Evolutionary conservation across 176 grass and related monocot species (phyloP).

Genomic region (Saccharum spontaneum): DNA sequence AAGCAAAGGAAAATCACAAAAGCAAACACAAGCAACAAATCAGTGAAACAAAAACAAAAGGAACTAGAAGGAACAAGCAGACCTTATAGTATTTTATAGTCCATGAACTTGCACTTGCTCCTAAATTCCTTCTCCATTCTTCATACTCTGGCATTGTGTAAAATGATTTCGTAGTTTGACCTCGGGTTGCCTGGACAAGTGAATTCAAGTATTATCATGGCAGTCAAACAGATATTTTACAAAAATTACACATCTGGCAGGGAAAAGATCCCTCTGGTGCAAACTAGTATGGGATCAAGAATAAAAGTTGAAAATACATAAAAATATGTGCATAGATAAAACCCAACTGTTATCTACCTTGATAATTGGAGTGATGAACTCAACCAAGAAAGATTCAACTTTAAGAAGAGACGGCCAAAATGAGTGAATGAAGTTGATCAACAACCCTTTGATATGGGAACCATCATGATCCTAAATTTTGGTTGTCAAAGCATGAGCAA

Average conservation of each 20-base stretch:
- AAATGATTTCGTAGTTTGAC: conserved; percentile 44
- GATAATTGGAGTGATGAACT: conserved; percentile 90
- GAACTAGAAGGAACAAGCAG: neutral
- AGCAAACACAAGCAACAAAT: neutral
- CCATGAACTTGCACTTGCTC: conserved; percentile 62
- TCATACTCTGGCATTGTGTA: conserved; percentile 94
- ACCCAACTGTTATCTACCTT: conserved; percentile 43
- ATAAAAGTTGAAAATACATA: neutral
- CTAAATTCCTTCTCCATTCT: conserved; percentile 67
- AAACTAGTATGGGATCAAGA: neutral
- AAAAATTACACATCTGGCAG: neutral
- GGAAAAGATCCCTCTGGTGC: neutral
- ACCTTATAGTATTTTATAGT: conserved; percentile 93
- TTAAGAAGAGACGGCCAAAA: conserved; percentile 92
- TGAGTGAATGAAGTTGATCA: conserved; percentile 87
- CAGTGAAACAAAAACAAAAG: neutral
- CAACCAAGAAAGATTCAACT: conserved; percentile 79
- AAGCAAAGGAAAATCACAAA: neutral
- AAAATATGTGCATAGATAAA: neutral
- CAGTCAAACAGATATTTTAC: neutral
- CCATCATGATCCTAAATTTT: conserved; percentile 77
- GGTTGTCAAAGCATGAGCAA: conserved; percentile 3
- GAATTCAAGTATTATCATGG: neutral
- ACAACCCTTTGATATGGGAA: conserved; percentile 87
- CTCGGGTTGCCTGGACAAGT: conserved; percentile 60